phyloP scores from a whole-genome alignment of 805 yeast species.

The Komagataella mondaviorum region DNA sequence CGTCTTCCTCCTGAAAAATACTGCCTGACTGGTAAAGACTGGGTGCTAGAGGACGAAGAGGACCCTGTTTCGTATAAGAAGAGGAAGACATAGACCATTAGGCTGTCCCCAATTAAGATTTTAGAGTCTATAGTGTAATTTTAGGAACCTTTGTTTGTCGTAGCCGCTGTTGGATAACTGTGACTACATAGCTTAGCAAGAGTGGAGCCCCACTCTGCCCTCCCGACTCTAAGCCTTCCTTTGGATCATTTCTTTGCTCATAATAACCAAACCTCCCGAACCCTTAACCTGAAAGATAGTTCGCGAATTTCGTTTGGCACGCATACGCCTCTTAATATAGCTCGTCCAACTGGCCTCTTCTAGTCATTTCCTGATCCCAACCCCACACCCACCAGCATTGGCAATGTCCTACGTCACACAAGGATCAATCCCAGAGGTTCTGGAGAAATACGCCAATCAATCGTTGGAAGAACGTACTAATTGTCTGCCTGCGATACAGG shows the following conservation, averaged over 20 bases:
- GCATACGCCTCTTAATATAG: background rate
- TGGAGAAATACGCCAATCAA: constrained; percentile 32
- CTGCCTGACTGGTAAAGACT: constrained; percentile 75
- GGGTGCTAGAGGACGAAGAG: constrained; percentile 46
- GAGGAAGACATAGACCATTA: constrained; percentile 9
- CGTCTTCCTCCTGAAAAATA: constrained; percentile 96
- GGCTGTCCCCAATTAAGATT: too few species aligned
- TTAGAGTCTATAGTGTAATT: background rate
- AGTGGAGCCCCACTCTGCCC: background rate
- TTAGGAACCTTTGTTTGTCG: background rate
- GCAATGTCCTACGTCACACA: constrained; percentile 29
- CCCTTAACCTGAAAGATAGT: background rate
- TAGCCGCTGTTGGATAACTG: background rate
- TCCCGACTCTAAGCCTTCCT: background rate
- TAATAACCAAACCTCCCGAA: background rate
- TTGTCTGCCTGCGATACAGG: constrained; percentile 43
- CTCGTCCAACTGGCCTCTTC: background rate
- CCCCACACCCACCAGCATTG: background rate
- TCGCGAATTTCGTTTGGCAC: background rate
- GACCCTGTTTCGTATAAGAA: constrained; percentile 4
- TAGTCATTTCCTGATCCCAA: background rate
- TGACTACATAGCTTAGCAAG: background rate
- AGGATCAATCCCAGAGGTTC: constrained; percentile 54
- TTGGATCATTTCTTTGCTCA: too few species aligned
- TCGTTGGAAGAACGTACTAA: constrained; percentile 53